A percentile compares a stretch with the other conserved stretches of the same genome.
phyloP scores from a whole-genome alignment of 2,329 filamentous ascomycete species.

The Penicillium sp. region DNA sequence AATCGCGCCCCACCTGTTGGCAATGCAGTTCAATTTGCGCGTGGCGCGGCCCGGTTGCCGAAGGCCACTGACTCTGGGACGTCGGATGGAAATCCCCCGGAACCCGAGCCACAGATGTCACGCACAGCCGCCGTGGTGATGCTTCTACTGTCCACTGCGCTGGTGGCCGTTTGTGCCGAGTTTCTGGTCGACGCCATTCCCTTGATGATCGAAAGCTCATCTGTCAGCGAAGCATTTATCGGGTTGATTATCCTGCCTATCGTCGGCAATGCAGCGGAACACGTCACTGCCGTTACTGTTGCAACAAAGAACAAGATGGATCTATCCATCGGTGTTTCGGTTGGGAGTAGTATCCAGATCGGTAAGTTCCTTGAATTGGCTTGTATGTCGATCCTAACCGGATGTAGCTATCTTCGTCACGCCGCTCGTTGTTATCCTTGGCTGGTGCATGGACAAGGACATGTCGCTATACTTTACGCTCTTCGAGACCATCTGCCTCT shows the following conservation, averaged over 20 bases:
- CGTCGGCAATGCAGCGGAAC: conserved; percentile 77
- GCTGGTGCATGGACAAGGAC: conserved; percentile 68
- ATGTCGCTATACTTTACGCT: conserved; percentile 62
- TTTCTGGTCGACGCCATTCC: conserved; percentile 71
- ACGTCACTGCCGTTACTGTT: conserved; percentile 73
- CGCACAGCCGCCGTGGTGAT: conserved; percentile 53
- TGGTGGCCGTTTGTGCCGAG: conserved; percentile 60
- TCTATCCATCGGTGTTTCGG: conserved; percentile 70
- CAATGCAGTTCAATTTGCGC: conserved; percentile 33
- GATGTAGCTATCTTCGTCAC: conserved; percentile 64
- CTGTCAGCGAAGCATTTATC: conserved; percentile 66
- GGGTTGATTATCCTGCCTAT: conserved; percentile 75
- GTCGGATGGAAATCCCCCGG: conserved; percentile 10
- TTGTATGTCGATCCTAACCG: conserved; percentile 3
- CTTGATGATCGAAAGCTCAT: conserved; percentile 55
- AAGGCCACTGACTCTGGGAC: conserved; percentile 10
- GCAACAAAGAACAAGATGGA: conserved; percentile 84
- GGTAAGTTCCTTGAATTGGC: conserved; percentile 22
- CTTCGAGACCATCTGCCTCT: conserved; percentile 64
- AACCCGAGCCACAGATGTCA: conserved; percentile 43
- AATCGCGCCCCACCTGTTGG: conserved; percentile 26
- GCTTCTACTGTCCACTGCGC: conserved; percentile 49
- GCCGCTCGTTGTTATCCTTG: conserved; percentile 65
- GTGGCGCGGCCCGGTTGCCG: conserved; percentile 29
- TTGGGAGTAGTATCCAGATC: conserved; percentile 75